Conservation (phyloP, 2,329 filamentous ascomycete genomes). For the Fusarium miscanthi region DNA sequence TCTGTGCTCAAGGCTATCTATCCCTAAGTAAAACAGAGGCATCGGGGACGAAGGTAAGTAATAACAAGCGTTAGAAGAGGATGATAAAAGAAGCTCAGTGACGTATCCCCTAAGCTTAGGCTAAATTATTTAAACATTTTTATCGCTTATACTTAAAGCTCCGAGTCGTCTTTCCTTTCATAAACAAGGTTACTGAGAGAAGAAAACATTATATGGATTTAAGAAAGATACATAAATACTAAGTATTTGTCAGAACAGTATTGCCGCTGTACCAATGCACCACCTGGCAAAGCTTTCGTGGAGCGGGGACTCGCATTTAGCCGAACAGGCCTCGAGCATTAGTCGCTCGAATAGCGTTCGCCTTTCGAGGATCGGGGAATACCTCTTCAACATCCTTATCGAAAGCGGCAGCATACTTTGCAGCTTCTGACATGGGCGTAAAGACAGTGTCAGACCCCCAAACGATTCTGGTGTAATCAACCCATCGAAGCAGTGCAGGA, state of each 20-base stretch:
- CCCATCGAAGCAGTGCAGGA: slow-evolving; percentile 14
- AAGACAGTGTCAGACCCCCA: slow-evolving; percentile 27
- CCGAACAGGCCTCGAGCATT: slow-evolving; percentile 6
- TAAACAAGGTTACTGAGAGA: too few species aligned
- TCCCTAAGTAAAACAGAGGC: rapidly evolving
- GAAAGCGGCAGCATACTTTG: slow-evolving; percentile 11
- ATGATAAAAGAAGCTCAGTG: rapidly evolving
- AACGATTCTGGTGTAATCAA: slow-evolving; percentile 9
- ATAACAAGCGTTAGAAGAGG: rapidly evolving
- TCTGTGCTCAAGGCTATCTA: neutral
- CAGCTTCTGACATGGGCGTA: slow-evolving; percentile 6
- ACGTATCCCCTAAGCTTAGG: neutral
- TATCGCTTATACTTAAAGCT: too few species aligned
- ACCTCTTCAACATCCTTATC: slow-evolving; percentile 10
- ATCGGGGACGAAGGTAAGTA: rapidly evolving
- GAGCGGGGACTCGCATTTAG: neutral
- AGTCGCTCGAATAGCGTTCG: slow-evolving; percentile 5
- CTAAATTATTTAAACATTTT: neutral
- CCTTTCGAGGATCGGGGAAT: neutral
- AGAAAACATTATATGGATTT: too few species aligned
- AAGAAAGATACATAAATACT: neutral
- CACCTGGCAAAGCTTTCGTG: neutral
- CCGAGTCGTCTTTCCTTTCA: too few species aligned
- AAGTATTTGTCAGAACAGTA: neutral
- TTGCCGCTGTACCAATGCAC: neutral